Base-by-base conservation (phyloP, 31 red algal species). In the Asparagopsis taxiformis region DNA sequence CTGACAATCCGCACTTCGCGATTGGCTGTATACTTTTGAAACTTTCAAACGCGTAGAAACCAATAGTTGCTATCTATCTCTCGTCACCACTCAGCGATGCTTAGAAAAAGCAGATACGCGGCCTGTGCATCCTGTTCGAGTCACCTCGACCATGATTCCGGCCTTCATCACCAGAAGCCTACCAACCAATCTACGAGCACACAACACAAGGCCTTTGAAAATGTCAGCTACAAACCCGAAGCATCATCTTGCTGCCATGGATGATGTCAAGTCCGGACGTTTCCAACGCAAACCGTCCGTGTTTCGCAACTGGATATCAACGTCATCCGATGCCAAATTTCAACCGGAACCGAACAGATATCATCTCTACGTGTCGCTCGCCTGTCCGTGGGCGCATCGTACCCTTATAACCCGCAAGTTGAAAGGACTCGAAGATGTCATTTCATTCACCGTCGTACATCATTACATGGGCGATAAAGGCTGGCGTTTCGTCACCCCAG, bases 341-440 rank as follows among this genome's bases (percentile, higher is more conserved):
- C 54, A 65, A 16, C 73, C 84, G 2, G 84, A 77, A 41, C 31
- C 72, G 2, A 79, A 79, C 44, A 72, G 84, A 35, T 88, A 88
- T 56, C 72, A 59, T 30, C 67, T 88, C 15, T 97, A 97, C 52
- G 81, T 97, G 8, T 91, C 88, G 11, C 46, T 85, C 25, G 93
- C 93, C 1, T 97, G 93, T 57, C 93, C 93, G 3, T 97, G 93
- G 93, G 93, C 93, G 37, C 75, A 82, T 65, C 82, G 93, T 22
- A 58, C 49, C 50, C 43, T 92, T 21, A 82, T 88, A 36, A 78
- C 75, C 3, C 88, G 87, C 9, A 75, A 74, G 36, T 46, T 97
- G 23, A 97, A 97, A 61, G 87, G 87, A 44, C 89, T 97, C 22
- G 68, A 87, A n/a, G 59, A 74, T 17, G 55, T 68, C 29, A 75